Evolutionary conservation across 805 yeast species (phyloP).

Genomic region (Kodamaea nitidulidarum): DNA sequence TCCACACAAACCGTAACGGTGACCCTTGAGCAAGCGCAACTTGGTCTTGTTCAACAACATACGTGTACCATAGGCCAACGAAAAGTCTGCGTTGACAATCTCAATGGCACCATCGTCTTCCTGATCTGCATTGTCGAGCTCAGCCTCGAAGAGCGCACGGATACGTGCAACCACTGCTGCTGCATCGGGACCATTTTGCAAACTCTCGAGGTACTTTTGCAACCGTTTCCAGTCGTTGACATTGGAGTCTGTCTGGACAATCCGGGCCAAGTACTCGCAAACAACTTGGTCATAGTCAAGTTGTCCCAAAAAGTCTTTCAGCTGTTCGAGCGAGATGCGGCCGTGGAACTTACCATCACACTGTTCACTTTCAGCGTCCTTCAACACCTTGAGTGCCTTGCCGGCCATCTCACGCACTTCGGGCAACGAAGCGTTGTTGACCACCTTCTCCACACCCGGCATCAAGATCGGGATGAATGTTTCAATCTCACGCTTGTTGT

Average conservation of each 20-base stretch:
- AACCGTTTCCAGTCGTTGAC: constrained; percentile 48
- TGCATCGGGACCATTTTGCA: constrained; percentile 28
- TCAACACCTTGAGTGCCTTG: constrained; percentile 78
- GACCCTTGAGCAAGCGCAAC: constrained; percentile 85
- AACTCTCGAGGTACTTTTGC: constrained; percentile 45
- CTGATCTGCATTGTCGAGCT: constrained; percentile 46
- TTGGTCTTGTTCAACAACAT: constrained; percentile 93
- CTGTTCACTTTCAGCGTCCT: constrained; percentile 70
- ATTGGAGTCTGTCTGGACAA: constrained; percentile 40
- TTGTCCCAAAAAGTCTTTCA: constrained; percentile 39
- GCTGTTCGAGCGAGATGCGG: constrained; percentile 55
- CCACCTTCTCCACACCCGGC: constrained; percentile 91
- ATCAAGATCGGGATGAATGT: constrained; percentile 76
- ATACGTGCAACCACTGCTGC: constrained; percentile 45
- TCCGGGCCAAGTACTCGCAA: constrained; percentile 42
- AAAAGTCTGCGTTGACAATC: constrained; percentile 90
- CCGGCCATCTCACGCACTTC: constrained; percentile 92
- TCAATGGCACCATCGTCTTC: constrained; percentile 79
- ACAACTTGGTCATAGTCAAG: constrained; percentile 28
- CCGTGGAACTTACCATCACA: constrained; percentile 75
- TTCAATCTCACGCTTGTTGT: constrained; percentile 88
- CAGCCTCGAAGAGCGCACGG: constrained; percentile 48
- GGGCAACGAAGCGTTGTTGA: constrained; percentile 86
- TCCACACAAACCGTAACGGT: constrained; percentile 96
- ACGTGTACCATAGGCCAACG: constrained; percentile 95